Evolutionary conservation across 208 protist species (phyloP), one percentile per base, ranked within the genome.

Genomic region (Herpetomonas samuelpessoai): DNA sequence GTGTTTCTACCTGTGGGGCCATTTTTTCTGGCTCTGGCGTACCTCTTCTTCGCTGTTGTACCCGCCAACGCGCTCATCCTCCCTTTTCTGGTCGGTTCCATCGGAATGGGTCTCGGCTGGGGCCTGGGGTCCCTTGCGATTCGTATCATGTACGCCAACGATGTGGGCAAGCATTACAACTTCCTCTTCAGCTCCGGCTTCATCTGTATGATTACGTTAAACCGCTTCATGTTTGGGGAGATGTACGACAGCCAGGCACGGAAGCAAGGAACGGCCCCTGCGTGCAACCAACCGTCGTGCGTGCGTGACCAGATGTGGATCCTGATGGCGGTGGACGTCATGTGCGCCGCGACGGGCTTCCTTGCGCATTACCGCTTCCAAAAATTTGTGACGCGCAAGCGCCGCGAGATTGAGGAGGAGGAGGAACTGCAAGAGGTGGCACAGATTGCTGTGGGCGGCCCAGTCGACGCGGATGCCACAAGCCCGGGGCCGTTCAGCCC

Each of bases 81-180:
- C 9, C 79, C 81, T 7, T 89, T 89, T 48, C 46, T 88, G 2
- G 30, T 92, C 31, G 80, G 71, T 27, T 69, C 81, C 39, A 39
- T 92, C 9, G 81, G 81, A 21, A 88, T 67, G 19, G 86, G 86
- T n/a, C 51, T 84, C 52, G 76, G 72, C 21, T 89, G 81, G 81
- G 81, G 71, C 56, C 46, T 82, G 18, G 80, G 76, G 18, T 60
- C 81, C 0, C 64, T 92, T 2, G 45, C 66, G 14, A 49, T 83
- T 16, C 78, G 82, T 21, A 79, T 86, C 39, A 79, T 88, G 61
- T 92, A 84, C 66, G 71, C 86, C 0, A 50, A 74, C 7, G 86
- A 92, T 53, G 68, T 89, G 41, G 86, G 81, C 27, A 92, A 92
- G 62, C 81, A 89, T 69, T 92, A 92, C 72, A 92, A 92, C 62